These are phyloP conservation scores for Quercus phellos DNA, from an alignment of 331 rosid genomes.

Conservation along the genomic window DNA sequence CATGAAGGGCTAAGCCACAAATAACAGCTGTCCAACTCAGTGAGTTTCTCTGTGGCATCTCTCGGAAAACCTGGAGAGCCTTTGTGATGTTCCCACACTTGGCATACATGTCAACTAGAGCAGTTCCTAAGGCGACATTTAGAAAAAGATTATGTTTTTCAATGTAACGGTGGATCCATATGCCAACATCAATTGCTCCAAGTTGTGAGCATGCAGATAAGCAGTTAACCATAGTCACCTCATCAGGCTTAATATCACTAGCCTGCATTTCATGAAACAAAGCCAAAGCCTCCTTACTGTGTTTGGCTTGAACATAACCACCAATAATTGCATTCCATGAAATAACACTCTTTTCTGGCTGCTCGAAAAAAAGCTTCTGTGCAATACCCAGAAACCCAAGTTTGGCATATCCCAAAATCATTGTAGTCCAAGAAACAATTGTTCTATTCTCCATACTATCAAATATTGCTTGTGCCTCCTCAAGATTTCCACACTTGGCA, in stretches of 20 bases:
- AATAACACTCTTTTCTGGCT: constrained; percentile 66
- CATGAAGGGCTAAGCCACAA: constrained; percentile 70
- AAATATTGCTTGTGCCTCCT: constrained; percentile 45
- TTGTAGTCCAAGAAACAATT: constrained; percentile 67
- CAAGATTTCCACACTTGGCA: constrained; percentile 61
- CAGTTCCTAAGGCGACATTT: constrained; percentile 65
- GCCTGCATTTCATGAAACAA: constrained; percentile 81
- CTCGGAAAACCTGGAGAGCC: constrained; percentile 61
- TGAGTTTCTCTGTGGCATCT: constrained; percentile 60
- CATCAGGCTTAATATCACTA: constrained; percentile 52
- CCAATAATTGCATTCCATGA: constrained; percentile 87
- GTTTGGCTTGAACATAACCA: constrained; percentile 69
- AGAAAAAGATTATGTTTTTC: constrained; percentile 39
- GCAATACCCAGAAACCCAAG: constrained; percentile 56
- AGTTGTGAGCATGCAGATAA: constrained; percentile 81
- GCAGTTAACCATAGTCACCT: constrained; percentile 59
- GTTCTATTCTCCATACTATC: constrained; percentile 53
- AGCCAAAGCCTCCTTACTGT: constrained; percentile 66
- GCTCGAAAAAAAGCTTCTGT: constrained; percentile 37
- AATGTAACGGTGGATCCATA: constrained; percentile 74
- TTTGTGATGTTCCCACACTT: constrained; percentile 70
- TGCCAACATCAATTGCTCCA: constrained; percentile 77
- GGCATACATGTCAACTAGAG: constrained; percentile 78
- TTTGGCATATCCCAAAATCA: constrained; percentile 79
- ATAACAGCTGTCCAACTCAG: constrained; percentile 86